These are phyloP conservation scores for Phytophthora kernoviae DNA, from an alignment of 352 stramenopile genomes.

Conservation along the genomic window DNA sequence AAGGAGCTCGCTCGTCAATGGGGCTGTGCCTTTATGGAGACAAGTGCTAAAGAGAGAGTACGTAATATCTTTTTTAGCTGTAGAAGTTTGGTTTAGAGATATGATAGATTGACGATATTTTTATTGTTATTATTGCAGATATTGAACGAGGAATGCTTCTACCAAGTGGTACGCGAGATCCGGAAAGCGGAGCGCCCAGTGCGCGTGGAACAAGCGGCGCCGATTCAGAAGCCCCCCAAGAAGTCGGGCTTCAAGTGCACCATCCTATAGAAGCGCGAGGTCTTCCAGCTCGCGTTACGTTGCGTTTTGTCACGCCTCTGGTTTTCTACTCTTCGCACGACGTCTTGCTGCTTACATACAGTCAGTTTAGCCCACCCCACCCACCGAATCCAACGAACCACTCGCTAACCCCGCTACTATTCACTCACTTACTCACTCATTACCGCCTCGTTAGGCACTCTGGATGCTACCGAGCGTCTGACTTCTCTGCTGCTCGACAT, in stretches of 20 bases:
- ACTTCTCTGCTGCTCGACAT: slow-evolving; percentile 8
- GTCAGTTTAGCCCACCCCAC: slow-evolving; percentile 41
- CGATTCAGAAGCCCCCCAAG: slow-evolving; percentile 64
- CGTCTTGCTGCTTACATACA: slow-evolving; percentile 43
- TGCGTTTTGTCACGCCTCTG: slow-evolving; percentile 18
- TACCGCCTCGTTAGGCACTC: slow-evolving; percentile 2
- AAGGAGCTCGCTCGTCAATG: slow-evolving; percentile 72
- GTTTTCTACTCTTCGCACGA: slow-evolving; percentile 23
- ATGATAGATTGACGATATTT: slow-evolving; percentile 4
- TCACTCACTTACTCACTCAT: slow-evolving; percentile 15
- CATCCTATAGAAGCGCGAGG: slow-evolving; percentile 48
- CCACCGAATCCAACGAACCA: slow-evolving; percentile 20
- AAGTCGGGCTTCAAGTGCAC: slow-evolving; percentile 69
- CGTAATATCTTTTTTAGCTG: slow-evolving; percentile 7
- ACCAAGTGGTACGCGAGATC: slow-evolving; percentile 89
- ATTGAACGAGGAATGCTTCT: slow-evolving; percentile 92
- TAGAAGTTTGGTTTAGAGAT: neutral
- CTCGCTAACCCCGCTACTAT: slow-evolving; percentile 8
- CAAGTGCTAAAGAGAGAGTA: slow-evolving; percentile 87
- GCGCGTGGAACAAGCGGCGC: slow-evolving; percentile 43
- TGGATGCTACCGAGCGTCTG: slow-evolving; percentile 9
- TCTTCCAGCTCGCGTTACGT: slow-evolving; percentile 23
- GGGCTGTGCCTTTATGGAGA: slow-evolving; percentile 90
- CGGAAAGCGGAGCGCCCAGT: slow-evolving; percentile 74
- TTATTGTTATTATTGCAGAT: slow-evolving; percentile 44